Base-by-base conservation (phyloP, 306 rosid genomes). In the Corylus heterophylla region DNA sequence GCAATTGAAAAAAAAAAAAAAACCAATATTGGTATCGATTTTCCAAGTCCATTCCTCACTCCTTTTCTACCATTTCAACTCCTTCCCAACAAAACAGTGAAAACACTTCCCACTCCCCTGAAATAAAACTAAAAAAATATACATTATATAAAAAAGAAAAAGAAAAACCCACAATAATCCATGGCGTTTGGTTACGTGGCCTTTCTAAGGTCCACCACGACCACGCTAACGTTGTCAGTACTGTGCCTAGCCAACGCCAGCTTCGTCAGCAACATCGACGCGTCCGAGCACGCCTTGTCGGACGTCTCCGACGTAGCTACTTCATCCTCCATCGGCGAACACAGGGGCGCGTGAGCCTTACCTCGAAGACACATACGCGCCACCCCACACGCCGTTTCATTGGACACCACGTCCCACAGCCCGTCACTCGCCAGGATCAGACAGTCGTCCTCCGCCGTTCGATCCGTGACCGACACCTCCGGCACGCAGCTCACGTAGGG, bases 351-450 rank as follows among this genome's bases (percentile, higher is more conserved):
- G 77, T 51, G 73, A 0, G 16, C 73, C 54, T 77, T 85, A 11
- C 88, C 88, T 2, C 79, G 70, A 13, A 90, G 64, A 58, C 94
- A 88, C 92, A 80, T 85, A 16, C 85, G 70, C 54, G 89, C 92
- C 84, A 88, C 90, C 74, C 87, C 92, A 20, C 94, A 90, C 2
- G 87, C 92, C 44, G 82, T 90, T 39, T 88, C 92, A 31, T 85
- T 88, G 11, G 94, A 79, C 44, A 88, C 88, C 76, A 90, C 92
- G 73, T 90, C 94, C 94, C 94, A 90, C 1, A 90, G 76, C 0
- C 94, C 92, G 13, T 90, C 94, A 45, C 92, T 90, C 12, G 87
- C 94, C 68, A 90, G 29, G 5, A 88, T 83, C 78, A 90, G 58
- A 55, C 88, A 90, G 3, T 88, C 90, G 50, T 90, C 94, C 54